These are phyloP conservation scores for Nicotiana sylvestris DNA, from an alignment of 257 asterid genomes.

Conservation along the genomic window DNA sequence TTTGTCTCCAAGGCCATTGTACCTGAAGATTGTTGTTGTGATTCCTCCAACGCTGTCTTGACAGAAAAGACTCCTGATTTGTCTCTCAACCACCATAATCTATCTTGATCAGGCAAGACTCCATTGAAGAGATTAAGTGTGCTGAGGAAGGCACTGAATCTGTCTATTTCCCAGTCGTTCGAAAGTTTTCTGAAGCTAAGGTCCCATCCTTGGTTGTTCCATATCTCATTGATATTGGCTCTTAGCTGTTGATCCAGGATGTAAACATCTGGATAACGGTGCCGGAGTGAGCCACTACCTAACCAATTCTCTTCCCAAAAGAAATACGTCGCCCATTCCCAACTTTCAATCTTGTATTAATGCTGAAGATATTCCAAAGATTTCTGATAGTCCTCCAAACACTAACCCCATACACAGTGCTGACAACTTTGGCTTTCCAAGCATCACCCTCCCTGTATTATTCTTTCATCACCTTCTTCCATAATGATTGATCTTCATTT, in stretches of 20 bases:
- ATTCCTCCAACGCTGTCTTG: neutral
- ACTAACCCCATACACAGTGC: neutral
- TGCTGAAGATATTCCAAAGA: neutral
- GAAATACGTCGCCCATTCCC: neutral
- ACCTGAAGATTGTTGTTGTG: neutral
- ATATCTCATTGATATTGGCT: neutral
- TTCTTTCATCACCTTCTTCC: neutral
- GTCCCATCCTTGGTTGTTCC: neutral
- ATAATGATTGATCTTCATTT: neutral
- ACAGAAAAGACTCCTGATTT: neutral
- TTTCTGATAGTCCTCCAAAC: neutral
- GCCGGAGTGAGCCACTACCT: neutral
- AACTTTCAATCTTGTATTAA: neutral
- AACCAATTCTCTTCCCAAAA: neutral
- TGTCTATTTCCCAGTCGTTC: neutral
- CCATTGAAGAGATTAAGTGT: neutral
- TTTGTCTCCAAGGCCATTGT: neutral
- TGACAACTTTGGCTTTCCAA: neutral
- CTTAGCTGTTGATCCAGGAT: neutral
- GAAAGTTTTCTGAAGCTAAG: neutral
- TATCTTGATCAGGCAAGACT: neutral
- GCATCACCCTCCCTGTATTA: neutral
- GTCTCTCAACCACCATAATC: neutral
- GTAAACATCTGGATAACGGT: neutral
- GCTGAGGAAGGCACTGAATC: neutral